Conservation (phyloP, 116 monocot genomes). For the Papilionanthe hybrid region DNA sequence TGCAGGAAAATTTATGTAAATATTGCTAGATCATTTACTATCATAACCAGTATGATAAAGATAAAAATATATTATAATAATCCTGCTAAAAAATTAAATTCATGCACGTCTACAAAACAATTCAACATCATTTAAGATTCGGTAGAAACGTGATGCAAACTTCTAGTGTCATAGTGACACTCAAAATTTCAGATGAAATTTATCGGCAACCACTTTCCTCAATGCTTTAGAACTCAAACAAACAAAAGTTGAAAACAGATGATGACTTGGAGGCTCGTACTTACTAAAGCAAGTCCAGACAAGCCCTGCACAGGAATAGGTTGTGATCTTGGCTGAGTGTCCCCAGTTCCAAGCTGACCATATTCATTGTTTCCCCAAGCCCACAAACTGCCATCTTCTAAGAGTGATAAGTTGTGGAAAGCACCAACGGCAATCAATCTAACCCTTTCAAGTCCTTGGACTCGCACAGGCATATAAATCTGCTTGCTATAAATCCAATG, state of each 20-base stretch:
- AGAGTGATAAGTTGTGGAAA: conserved; percentile 93
- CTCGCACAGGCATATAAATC: conserved; percentile 83
- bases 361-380: conserved; percentile 99
- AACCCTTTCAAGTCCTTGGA: conserved; percentile 87
- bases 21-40: not conserved
- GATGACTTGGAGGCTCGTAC: conserved; percentile 6
- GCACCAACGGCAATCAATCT: conserved; percentile 87
- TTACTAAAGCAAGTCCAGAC: conserved; percentile 72
- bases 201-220: not conserved
- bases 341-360: conserved; percentile 94
- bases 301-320: conserved; percentile 81
- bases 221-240: not conserved
- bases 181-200: not conserved
- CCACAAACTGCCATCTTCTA: conserved; percentile 76
- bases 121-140: not conserved
- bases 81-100: not conserved
- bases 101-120: not conserved
- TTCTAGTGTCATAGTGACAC: not conserved
- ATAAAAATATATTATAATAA: not conserved
- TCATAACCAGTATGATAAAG: not conserved
- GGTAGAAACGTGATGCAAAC: not conserved
- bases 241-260: not conserved
- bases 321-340: conserved; percentile 94
- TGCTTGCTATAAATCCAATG: conserved; percentile 53
- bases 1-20: not conserved